These are phyloP conservation scores for Adansonia rubrostipa DNA, from an alignment of 441 rosid species.

Conservation along the genomic window DNA sequence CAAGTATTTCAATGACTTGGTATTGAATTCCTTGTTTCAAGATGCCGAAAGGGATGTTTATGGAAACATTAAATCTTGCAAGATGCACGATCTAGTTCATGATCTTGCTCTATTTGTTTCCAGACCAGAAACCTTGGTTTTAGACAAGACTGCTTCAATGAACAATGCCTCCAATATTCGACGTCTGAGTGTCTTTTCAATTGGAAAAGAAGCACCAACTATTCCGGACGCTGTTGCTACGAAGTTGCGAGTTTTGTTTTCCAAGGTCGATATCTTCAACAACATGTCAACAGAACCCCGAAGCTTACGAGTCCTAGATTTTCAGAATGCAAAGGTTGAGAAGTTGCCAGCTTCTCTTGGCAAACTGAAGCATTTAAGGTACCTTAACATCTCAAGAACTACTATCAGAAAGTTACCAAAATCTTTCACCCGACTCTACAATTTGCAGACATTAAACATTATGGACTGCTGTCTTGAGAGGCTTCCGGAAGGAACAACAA, in stretches of 20 bases:
- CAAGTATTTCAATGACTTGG: slow-evolving; percentile 28
- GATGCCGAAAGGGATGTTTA: slow-evolving; percentile 28
- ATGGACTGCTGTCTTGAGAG: not conserved
- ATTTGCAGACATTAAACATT: slow-evolving; percentile 28
- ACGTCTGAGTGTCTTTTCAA: not conserved
- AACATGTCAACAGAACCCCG: not conserved
- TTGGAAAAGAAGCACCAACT: not conserved
- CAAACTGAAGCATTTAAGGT: slow-evolving; percentile 21
- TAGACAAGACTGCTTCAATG: not conserved
- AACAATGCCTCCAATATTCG: slow-evolving; percentile 2
- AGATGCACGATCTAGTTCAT: slow-evolving; percentile 40
- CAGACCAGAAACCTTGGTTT: not conserved
- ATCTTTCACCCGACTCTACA: slow-evolving; percentile 32
- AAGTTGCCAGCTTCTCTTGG: slow-evolving; percentile 15
- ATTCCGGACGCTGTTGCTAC: not conserved
- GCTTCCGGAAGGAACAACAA: not conserved
- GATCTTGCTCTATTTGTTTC: slow-evolving; percentile 32
- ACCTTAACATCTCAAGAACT: slow-evolving; percentile 29
- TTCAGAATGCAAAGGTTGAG: not conserved
- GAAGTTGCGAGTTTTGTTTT: slow-evolving; percentile 21
- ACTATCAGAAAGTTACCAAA: slow-evolving; percentile 7
- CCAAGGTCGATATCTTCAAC: not conserved
- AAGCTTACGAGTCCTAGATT: slow-evolving; percentile 25
- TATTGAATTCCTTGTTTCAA: slow-evolving; percentile 33
- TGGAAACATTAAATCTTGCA: slow-evolving; percentile 21